Percentiles rank a stretch among this genome's conserved stretches.
These are phyloP conservation scores for Begonia loranthoides DNA, from an alignment of 306 rosid genomes.

Conservation along the genomic window DNA sequence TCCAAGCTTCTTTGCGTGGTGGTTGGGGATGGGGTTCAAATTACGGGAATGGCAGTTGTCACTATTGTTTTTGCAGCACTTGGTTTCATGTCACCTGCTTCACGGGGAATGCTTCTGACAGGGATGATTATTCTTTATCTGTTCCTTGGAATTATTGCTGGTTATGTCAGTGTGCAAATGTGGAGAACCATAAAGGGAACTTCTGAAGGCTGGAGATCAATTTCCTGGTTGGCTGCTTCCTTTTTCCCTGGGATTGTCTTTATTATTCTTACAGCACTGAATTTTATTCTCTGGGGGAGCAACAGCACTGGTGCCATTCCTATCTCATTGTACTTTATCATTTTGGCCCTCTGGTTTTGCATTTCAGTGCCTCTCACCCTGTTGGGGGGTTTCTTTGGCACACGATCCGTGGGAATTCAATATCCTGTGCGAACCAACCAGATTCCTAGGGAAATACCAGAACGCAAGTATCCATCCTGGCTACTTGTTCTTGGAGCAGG, in stretches of 20 bases:
- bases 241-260: slow-evolving; percentile 83
- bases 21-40: slow-evolving; percentile 87
- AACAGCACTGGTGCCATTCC: slow-evolving; percentile 78
- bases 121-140: slow-evolving; percentile 86
- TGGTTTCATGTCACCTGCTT: slow-evolving; percentile 62
- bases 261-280: slow-evolving; percentile 50
- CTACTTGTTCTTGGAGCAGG: slow-evolving; percentile 89
- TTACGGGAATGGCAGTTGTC: slow-evolving; percentile 72
- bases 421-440: slow-evolving; percentile 74
- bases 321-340: slow-evolving; percentile 49
- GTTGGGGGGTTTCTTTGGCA: slow-evolving; percentile 5
- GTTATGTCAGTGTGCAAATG: slow-evolving; percentile 71
- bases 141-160: slow-evolving; percentile 66
- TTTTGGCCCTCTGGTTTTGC: slow-evolving; percentile 3
- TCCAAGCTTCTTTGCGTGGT: slow-evolving; percentile 73
- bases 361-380: slow-evolving; percentile 3
- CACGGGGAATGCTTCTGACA: slow-evolving; percentile 70
- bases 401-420: neutral
- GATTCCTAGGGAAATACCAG: slow-evolving; percentile 82
- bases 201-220: slow-evolving; percentile 66
- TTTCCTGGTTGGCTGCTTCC: slow-evolving; percentile 66
- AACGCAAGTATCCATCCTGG: slow-evolving; percentile 78
- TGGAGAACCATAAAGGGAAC: slow-evolving; percentile 83
- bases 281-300: slow-evolving; percentile 79
- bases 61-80: slow-evolving; percentile 73